Evolutionary conservation across 2,329 filamentous ascomycete genomes (phyloP).

Genomic region (Diaporthe amygdali): DNA sequence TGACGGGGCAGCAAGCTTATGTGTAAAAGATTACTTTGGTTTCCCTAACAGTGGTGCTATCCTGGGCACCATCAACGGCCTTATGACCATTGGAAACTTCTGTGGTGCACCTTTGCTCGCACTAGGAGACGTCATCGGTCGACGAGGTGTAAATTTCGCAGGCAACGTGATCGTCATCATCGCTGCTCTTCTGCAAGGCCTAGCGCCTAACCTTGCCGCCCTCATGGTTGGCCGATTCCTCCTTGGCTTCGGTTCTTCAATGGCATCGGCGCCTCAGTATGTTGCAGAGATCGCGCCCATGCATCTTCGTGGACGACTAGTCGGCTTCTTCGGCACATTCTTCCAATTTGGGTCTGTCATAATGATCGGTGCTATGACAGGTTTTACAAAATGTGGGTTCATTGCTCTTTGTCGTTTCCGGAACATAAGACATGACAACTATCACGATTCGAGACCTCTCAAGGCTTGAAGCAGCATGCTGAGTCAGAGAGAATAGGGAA

Average conservation of each 20-base stretch:
- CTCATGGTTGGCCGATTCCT: conserved; percentile 41
- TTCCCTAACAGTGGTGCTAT: conserved; percentile 45
- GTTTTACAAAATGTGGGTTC: conserved; percentile 38
- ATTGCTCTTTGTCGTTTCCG: background rate
- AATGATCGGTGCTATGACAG: conserved; percentile 49
- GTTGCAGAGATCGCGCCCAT: conserved; percentile 35
- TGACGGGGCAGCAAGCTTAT: background rate
- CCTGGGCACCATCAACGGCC: conserved; percentile 49
- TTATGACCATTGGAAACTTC: conserved; percentile 53
- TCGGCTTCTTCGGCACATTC: conserved; percentile 52
- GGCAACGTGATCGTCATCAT: conserved; percentile 51
- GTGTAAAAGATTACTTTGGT: conserved; percentile 39
- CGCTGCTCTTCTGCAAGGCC: conserved; percentile 53
- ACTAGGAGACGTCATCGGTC: conserved; percentile 56
- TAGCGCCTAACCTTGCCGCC: conserved; percentile 42
- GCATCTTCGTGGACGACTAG: conserved; percentile 46
- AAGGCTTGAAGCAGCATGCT: background rate
- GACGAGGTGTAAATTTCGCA: conserved; percentile 52
- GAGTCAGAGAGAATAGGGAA: conserved; percentile 20
- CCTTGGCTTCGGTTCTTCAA: conserved; percentile 39
- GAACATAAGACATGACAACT: background rate
- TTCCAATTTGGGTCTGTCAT: conserved; percentile 49
- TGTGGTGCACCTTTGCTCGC: conserved; percentile 54
- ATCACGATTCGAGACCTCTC: too few species aligned
- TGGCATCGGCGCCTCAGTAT: conserved; percentile 35